Percentiles rank a stretch among this genome's conserved stretches.
phyloP scores from a whole-genome alignment of 495 filamentous ascomycete genomes.

The Daldinia grandis region DNA sequence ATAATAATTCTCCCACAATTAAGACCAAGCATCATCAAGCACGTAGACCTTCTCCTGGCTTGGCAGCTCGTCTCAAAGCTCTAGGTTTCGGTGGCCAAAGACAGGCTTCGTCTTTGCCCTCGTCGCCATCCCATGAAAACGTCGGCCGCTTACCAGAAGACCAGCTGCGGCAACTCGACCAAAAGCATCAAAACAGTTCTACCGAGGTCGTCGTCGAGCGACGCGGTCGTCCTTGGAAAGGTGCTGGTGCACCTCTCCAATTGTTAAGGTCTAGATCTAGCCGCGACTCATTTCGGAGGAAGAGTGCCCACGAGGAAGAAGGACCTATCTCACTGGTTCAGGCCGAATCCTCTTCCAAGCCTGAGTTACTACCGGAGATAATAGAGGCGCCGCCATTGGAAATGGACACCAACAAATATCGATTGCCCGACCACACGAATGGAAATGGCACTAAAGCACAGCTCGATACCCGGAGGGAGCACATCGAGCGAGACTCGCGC shows the following conservation, averaged over 20 bases:
- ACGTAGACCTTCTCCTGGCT: conserved; percentile 73
- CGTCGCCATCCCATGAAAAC: conserved; percentile 51
- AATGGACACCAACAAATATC: conserved; percentile 72
- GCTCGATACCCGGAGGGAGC: conserved; percentile 59
- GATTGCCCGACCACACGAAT: conserved; percentile 67
- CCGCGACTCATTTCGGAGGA: conserved; percentile 44
- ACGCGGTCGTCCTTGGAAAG: conserved; percentile 72
- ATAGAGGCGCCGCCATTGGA: conserved; percentile 51
- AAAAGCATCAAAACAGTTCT: conserved; percentile 65
- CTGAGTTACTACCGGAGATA: conserved; percentile 57
- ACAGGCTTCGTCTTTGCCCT: conserved; percentile 53
- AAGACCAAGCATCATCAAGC: conserved; percentile 45
- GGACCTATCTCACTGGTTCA: conserved; percentile 28
- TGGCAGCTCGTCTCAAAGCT: conserved; percentile 79
- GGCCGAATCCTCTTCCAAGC: conserved; percentile 41
- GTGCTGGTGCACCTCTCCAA: conserved; percentile 54
- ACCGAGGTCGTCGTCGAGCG: conserved; percentile 61
- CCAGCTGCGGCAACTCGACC: conserved; percentile 73
- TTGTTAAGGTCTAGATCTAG: conserved; percentile 47
- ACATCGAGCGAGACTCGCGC: conserved; percentile 56
- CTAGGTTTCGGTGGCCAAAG: conserved; percentile 65
- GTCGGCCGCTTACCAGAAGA: conserved; percentile 79
- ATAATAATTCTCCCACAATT: conserved; percentile 21
- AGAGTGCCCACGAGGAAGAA: conserved; percentile 34
- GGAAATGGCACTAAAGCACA: conserved; percentile 68